Evolutionary conservation across 345 rosid genomes (phyloP).

Genomic region (Lumnitzera littorea): DNA sequence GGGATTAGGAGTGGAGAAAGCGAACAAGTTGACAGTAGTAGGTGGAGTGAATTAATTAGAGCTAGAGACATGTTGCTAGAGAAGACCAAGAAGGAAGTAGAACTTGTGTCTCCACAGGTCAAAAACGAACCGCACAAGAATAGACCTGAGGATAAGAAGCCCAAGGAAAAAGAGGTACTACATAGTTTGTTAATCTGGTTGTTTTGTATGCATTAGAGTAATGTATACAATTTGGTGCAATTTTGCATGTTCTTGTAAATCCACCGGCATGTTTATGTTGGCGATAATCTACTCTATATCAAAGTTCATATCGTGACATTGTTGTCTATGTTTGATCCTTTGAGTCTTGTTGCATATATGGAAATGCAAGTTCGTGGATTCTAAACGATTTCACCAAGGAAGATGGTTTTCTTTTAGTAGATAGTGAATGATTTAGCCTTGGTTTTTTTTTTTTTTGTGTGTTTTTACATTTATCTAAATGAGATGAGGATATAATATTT

Average conservation of each 20-base stretch:
- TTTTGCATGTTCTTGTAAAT: no score
- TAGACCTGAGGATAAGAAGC: constrained; percentile 30
- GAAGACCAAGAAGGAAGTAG: constrained; percentile 55
- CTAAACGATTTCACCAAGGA: no score
- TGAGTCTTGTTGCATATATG: no score
- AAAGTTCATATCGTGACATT: no score
- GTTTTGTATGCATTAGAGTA: neutral
- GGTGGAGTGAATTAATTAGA: constrained; percentile 60
- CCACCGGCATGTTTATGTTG: neutral
- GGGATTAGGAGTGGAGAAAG: constrained; percentile 42
- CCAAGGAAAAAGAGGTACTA: constrained; percentile 34
- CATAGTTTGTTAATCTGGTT: neutral
- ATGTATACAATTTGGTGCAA: neutral
- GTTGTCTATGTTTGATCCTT: no score
- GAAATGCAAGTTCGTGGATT: no score
- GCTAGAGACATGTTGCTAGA: constrained; percentile 33
- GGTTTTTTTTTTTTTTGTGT: neutral
- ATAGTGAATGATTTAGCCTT: no score
- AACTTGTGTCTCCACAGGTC: constrained; percentile 67
- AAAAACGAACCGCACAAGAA: constrained; percentile 37
- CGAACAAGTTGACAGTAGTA: constrained; percentile 51
- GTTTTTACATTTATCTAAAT: no score
- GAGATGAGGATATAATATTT: neutral
- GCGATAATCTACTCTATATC: no score
- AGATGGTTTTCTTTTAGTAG: no score